A percentile compares a stretch with the other conserved stretches of the same genome.
phyloP scores from a whole-genome alignment of 495 filamentous ascomycete species.

The Melanomma pulvis-pyrius region DNA sequence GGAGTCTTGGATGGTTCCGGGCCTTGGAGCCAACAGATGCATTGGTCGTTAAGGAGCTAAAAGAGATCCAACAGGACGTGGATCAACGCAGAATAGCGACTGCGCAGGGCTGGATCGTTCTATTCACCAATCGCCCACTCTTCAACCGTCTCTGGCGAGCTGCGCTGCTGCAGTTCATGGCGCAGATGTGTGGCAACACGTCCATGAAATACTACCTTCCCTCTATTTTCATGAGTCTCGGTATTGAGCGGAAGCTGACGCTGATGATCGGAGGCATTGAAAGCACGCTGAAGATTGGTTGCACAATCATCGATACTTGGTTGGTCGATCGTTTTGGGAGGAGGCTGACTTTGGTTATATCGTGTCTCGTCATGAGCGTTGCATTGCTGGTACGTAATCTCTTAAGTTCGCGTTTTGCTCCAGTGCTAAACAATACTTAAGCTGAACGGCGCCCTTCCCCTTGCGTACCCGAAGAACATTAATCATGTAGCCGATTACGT shows the following conservation, averaged over 20 bases:
- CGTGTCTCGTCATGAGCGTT: slow-evolving; percentile 52
- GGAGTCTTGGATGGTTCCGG: slow-evolving; percentile 50
- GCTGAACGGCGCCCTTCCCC: slow-evolving; percentile 58
- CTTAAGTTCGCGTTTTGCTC: background rate
- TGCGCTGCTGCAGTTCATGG: slow-evolving; percentile 56
- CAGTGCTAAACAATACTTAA: slow-evolving; percentile 30
- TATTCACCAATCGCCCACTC: slow-evolving; percentile 34
- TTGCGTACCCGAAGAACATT: slow-evolving; percentile 54
- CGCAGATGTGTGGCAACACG: slow-evolving; percentile 57
- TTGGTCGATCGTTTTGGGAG: slow-evolving; percentile 55
- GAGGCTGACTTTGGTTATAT: slow-evolving; percentile 49
- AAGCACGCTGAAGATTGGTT: slow-evolving; percentile 55
- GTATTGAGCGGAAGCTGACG: slow-evolving; percentile 49
- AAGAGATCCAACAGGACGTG: slow-evolving; percentile 24
- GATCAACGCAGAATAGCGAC: slow-evolving; percentile 24
- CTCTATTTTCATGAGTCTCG: slow-evolving; percentile 52
- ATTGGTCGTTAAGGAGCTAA: slow-evolving; percentile 24
- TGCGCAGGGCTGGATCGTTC: slow-evolving; percentile 23
- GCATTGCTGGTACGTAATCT: slow-evolving; percentile 50
- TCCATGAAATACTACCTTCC: slow-evolving; percentile 62
- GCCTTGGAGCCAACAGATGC: slow-evolving; percentile 17
- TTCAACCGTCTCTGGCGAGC: slow-evolving; percentile 43
- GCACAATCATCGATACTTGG: slow-evolving; percentile 54
- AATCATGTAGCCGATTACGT: slow-evolving; percentile 54
- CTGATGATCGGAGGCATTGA: slow-evolving; percentile 56